phyloP scores from a whole-genome alignment of 345 rosid species.

The Arabidopsis thaliana region TAIR10.1 NC_003076.8:4709001-4709500 shows the following conservation, averaged over 20 bases:
- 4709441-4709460: slow-evolving; percentile 75
- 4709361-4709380: not conserved
- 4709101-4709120: not conserved
- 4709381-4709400: not conserved
- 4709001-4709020: slow-evolving; percentile 67
- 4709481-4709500: slow-evolving; percentile 83
- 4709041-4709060: slow-evolving; percentile 4
- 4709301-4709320: not conserved
- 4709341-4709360: not conserved
- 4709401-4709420: not conserved
- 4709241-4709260: slow-evolving; percentile 28
- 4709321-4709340: not conserved
- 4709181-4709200: not conserved
- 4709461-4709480: slow-evolving; percentile 78
- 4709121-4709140: slow-evolving; percentile 4
- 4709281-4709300: slow-evolving; percentile 4
- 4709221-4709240: not conserved
- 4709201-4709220: slow-evolving; percentile 8
- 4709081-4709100: not conserved
- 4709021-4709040: slow-evolving; percentile 1
- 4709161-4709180: not conserved
- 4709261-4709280: slow-evolving; percentile 2
- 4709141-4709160: slow-evolving; percentile 14
- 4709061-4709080: not conserved
- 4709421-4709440: slow-evolving; percentile 55